Evolutionary conservation across 148 eudicot genomes (phyloP).

Genomic region (Rhododendron molle): DNA sequence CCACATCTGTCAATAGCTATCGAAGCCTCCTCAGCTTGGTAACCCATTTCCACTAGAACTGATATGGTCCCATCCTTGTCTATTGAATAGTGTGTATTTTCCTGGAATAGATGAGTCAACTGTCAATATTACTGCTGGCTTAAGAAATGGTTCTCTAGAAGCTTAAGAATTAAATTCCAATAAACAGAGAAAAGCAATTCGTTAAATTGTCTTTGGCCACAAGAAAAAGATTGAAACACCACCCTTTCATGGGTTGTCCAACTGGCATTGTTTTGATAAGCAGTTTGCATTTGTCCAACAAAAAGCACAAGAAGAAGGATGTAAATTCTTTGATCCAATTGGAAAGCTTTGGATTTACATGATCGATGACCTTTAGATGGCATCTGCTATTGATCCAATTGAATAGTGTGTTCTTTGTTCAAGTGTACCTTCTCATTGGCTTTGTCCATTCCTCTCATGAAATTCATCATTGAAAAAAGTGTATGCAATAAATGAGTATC

Average conservation of each 20-base stretch:
- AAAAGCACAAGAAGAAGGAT: too few relatives aligned
- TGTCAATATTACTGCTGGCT: not conserved
- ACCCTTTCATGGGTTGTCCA: too few relatives aligned
- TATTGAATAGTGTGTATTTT: slow-evolving; percentile 13
- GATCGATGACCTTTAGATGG: too few relatives aligned
- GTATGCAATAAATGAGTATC: not conserved
- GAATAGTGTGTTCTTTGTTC: too few relatives aligned
- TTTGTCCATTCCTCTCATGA: not conserved
- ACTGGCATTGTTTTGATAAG: too few relatives aligned
- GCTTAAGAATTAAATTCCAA: not conserved
- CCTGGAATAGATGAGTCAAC: slow-evolving; percentile 14
- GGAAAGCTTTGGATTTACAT: too few relatives aligned
- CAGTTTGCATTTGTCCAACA: too few relatives aligned
- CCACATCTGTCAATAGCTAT: slow-evolving; percentile 73
- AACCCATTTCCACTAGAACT: slow-evolving; percentile 58
- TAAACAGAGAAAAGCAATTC: not conserved
- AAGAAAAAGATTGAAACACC: not conserved
- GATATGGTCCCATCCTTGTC: slow-evolving; percentile 36
- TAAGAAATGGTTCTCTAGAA: not conserved
- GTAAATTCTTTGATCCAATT: too few relatives aligned
- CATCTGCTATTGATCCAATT: too few relatives aligned
- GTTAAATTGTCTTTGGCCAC: not conserved
- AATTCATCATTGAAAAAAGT: not conserved
- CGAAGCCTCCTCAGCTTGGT: slow-evolving; percentile 45
- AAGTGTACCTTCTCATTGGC: too few relatives aligned